These are phyloP conservation scores for Suhomyces prunicola DNA, from an alignment of 805 yeast genomes.

Conservation along the genomic window DNA sequence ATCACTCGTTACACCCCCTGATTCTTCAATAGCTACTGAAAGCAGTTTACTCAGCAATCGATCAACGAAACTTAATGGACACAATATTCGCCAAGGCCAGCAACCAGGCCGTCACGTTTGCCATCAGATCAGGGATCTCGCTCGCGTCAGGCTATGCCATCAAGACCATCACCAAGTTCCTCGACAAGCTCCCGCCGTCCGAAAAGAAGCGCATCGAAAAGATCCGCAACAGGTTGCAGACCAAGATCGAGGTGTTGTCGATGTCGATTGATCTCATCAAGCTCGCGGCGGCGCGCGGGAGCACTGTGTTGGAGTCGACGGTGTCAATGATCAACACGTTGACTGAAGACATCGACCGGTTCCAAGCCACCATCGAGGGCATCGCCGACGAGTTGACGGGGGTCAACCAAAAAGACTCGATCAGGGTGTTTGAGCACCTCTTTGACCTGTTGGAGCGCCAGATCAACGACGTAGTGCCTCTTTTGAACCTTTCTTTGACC, in stretches of 20 bases:
- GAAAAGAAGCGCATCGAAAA: conserved; percentile 46
- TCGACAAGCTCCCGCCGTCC: conserved; percentile 53
- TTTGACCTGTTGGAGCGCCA: conserved; percentile 47
- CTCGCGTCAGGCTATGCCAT: conserved; percentile 73
- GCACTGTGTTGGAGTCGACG: conserved; percentile 54
- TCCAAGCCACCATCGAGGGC: conserved; percentile 47
- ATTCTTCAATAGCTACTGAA: too few species aligned
- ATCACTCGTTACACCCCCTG: too few species aligned
- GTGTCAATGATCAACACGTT: conserved; percentile 52
- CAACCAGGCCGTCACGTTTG: conserved; percentile 75
- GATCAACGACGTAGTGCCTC: conserved; percentile 68
- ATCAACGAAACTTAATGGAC: too few species aligned
- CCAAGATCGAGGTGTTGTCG: conserved; percentile 58
- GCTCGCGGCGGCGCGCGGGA: conserved; percentile 59
- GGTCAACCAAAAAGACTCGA: conserved; percentile 33
- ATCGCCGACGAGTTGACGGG: conserved; percentile 32
- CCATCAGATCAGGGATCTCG: conserved; percentile 71
- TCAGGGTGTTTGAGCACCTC: conserved; percentile 45
- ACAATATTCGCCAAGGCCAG: conserved; percentile 56
- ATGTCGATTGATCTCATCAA: conserved; percentile 67
- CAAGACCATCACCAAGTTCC: conserved; percentile 54
- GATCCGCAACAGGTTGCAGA: conserved; percentile 45
- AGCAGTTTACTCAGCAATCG: too few species aligned
- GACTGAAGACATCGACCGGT: conserved; percentile 54
- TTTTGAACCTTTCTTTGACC: conserved; percentile 59